phyloP scores from a whole-genome alignment of 768 basidiomycete species.

The Podaxis sp. region DNA sequence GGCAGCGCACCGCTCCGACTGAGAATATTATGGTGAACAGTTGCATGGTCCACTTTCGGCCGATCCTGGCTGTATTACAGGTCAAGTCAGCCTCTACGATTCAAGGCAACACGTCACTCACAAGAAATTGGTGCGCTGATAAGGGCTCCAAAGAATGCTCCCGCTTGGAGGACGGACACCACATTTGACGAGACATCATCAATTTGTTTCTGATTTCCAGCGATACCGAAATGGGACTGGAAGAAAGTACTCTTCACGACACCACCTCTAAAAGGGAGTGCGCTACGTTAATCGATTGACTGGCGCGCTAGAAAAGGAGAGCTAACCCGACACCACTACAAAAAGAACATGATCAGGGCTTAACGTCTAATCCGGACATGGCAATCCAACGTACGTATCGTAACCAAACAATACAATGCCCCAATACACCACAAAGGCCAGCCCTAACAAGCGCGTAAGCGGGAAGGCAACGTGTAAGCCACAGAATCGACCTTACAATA shows the following conservation, averaged over 20 bases:
- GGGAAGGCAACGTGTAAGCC: neutral
- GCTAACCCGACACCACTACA: conserved; percentile 23
- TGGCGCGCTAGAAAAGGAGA: neutral
- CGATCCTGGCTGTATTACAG: conserved; percentile 47
- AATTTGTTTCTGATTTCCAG: conserved; percentile 33
- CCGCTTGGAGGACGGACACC: conserved; percentile 83
- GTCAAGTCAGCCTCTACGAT: neutral
- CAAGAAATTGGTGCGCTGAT: conserved; percentile 67
- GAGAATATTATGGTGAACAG: conserved; percentile 58
- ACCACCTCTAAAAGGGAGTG: conserved; percentile 45
- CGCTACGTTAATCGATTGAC: no score
- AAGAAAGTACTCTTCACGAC: conserved; percentile 65
- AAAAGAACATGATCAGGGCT: neutral
- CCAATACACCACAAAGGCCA: conserved; percentile 73
- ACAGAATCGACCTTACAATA: conserved; percentile 43
- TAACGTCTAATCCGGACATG: neutral
- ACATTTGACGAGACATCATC: conserved; percentile 74
- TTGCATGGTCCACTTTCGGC: conserved; percentile 62
- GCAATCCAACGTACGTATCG: conserved; percentile 50
- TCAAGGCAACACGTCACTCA: conserved; percentile 24
- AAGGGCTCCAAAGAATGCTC: conserved; percentile 85
- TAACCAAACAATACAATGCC: conserved; percentile 83
- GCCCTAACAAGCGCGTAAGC: conserved; percentile 35
- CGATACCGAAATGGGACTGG: conserved; percentile 52
- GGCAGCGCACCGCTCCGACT: conserved; percentile 61